Percentiles rank a stretch among this genome's conserved stretches.
Conservation (phyloP, 768 basidiomycete genomes). For the Suillus placidus region DNA sequence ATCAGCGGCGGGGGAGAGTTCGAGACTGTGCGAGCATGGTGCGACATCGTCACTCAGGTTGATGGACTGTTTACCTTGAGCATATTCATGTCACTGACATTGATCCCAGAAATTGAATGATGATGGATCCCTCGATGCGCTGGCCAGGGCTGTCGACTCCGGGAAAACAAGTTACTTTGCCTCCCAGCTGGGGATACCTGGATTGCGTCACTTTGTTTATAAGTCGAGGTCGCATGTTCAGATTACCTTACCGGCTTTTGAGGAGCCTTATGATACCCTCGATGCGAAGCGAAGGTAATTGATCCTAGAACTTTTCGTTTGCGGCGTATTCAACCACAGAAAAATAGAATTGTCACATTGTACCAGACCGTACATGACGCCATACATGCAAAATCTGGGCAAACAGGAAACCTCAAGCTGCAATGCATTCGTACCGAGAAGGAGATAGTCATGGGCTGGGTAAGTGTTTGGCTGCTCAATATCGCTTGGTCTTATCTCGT, state of each 20-base stretch:
- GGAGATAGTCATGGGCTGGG: constrained; percentile 95
- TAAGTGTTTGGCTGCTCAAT: constrained; percentile 40
- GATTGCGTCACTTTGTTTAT: constrained; percentile 92
- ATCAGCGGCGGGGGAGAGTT: constrained; percentile 85
- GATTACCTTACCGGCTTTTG: constrained; percentile 82
- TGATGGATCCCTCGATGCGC: constrained; percentile 57
- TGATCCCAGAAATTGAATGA: constrained; percentile 59
- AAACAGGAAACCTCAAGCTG: constrained; percentile 77
- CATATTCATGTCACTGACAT: constrained; percentile 1
- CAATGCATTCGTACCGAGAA: constrained; percentile 85
- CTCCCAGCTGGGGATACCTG: constrained; percentile 82
- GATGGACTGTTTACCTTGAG: constrained; percentile 16
- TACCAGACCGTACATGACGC: constrained; percentile 90
- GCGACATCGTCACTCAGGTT: constrained; percentile 65
- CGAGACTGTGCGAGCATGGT: constrained; percentile 79
- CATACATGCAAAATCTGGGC: constrained; percentile 88
- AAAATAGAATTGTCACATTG: constrained; percentile 71
- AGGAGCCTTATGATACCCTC: constrained; percentile 75
- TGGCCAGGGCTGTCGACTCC: constrained; percentile 49
- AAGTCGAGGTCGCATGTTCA: constrained; percentile 91
- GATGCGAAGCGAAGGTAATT: constrained; percentile 63
- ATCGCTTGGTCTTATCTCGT: not conserved
- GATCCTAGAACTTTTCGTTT: constrained; percentile 2
- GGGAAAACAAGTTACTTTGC: constrained; percentile 66
- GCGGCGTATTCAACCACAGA: constrained; percentile 5